Percentiles rank a stretch among this genome's conserved stretches.
Conservation (phyloP, 768 basidiomycete species). For the Dacryopinax spathularia region DNA sequence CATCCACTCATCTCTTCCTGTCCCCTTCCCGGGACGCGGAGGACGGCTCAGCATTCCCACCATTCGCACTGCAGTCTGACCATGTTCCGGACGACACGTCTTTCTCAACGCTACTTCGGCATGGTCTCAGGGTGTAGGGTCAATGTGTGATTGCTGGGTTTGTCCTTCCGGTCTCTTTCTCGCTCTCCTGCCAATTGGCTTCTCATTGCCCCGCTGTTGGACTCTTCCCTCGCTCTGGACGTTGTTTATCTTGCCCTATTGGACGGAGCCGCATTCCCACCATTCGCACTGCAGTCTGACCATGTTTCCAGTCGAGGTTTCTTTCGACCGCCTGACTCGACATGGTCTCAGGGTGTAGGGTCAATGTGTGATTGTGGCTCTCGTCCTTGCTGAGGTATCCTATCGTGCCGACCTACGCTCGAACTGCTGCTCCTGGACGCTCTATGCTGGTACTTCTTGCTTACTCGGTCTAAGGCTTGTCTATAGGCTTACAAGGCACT, state of each 20-base stretch:
- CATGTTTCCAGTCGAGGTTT: too few relatives aligned
- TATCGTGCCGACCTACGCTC: too few relatives aligned
- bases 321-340: not conserved
- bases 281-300: not conserved
- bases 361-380: not conserved
- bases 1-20: too few relatives aligned
- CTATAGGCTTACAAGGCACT: too few relatives aligned
- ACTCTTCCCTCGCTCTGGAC: not conserved
- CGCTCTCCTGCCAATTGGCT: not conserved
- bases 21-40: too few relatives aligned
- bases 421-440: too few relatives aligned
- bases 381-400: not conserved
- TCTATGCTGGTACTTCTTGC: too few relatives aligned
- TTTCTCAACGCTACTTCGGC: not conserved
- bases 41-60: not conserved
- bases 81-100: not conserved
- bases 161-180: not conserved
- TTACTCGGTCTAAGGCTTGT: too few relatives aligned
- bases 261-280: not conserved
- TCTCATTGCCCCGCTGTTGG: not conserved
- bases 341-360: not conserved
- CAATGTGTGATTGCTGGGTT: not conserved
- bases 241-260: too few relatives aligned
- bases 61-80: not conserved
- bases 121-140: constrained; percentile 2